These are phyloP conservation scores for Talaromyces verruculosus DNA, from an alignment of 2,329 filamentous ascomycete genomes.

Conservation along the genomic window DNA sequence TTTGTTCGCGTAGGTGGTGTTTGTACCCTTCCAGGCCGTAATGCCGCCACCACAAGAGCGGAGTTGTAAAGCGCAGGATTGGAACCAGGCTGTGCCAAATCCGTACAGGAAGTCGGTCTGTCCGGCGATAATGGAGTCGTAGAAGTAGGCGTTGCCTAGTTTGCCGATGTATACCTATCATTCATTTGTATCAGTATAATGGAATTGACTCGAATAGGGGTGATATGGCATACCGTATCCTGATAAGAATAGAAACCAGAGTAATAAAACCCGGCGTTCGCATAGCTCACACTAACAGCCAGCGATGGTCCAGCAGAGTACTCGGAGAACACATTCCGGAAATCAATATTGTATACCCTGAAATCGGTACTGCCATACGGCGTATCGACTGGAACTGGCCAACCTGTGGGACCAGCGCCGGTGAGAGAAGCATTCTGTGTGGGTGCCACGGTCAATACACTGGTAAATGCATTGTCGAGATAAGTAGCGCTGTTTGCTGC, in stretches of 20 bases:
- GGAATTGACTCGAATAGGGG: neutral
- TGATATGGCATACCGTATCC: slow-evolving; percentile 53
- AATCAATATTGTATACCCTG: slow-evolving; percentile 66
- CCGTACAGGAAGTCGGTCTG: slow-evolving; percentile 70
- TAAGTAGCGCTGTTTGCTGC: slow-evolving; percentile 53
- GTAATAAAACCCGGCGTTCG: slow-evolving; percentile 67
- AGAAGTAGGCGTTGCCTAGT: slow-evolving; percentile 65
- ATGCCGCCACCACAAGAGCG: slow-evolving; percentile 65
- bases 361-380: slow-evolving; percentile 65
- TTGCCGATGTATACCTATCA: slow-evolving; percentile 61
- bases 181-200: neutral
- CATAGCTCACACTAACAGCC: slow-evolving; percentile 60
- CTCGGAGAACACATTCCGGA: slow-evolving; percentile 60
- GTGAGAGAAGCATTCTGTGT: slow-evolving; percentile 63
- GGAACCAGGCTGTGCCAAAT: slow-evolving; percentile 64
- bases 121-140: slow-evolving; percentile 60
- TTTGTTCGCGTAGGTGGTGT: slow-evolving; percentile 65
- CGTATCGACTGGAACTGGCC: slow-evolving; percentile 59
- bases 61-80: slow-evolving; percentile 55
- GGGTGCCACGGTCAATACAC: slow-evolving; percentile 62
- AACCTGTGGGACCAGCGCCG: slow-evolving; percentile 62
- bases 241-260: slow-evolving; percentile 67
- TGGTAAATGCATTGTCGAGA: slow-evolving; percentile 63
- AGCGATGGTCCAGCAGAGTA: slow-evolving; percentile 58
- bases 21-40: slow-evolving; percentile 67